A percentile compares a stretch with the other conserved stretches of the same genome.
These are phyloP conservation scores for Adansonia digitata DNA, from an alignment of 345 rosid genomes.

Conservation along the genomic window DNA sequence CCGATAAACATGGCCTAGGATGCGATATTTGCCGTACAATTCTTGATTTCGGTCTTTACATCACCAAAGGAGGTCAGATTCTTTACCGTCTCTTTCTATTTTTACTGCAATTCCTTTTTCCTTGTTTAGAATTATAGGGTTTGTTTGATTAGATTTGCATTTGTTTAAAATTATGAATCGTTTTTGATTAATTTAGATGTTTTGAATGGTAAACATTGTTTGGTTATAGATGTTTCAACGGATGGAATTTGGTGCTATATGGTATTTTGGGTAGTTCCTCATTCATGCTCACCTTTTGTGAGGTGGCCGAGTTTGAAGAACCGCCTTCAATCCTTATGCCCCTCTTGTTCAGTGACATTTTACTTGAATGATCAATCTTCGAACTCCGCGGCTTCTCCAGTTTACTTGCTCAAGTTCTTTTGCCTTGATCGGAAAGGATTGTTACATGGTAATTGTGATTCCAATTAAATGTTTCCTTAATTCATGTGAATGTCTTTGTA, in stretches of 20 bases:
- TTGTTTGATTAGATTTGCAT: neutral
- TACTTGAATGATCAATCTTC: conserved; percentile 35
- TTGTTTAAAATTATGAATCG: neutral
- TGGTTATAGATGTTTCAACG: conserved; percentile 67
- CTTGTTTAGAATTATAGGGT: neutral
- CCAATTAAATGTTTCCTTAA: neutral
- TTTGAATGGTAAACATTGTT: neutral
- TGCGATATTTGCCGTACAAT: conserved; percentile 69
- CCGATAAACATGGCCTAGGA: conserved; percentile 66
- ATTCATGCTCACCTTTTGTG: conserved; percentile 30
- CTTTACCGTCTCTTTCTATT: neutral
- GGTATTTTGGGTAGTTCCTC: conserved; percentile 72
- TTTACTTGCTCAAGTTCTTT: conserved; percentile 69
- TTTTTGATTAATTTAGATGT: neutral
- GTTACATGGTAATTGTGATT: conserved; percentile 53
- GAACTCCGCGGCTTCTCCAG: conserved; percentile 38
- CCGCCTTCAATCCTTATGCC: conserved; percentile 65
- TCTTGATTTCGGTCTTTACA: conserved; percentile 74
- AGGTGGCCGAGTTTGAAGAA: conserved; percentile 76
- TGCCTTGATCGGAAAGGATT: conserved; percentile 59
- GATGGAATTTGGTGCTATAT: conserved; percentile 89
- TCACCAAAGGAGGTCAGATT: conserved; percentile 66
- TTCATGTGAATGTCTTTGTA: no score
- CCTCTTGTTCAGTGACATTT: conserved; percentile 44
- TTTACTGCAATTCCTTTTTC: neutral